Evolutionary conservation across 2,329 filamentous ascomycete genomes (phyloP), one percentile per base, ranked within the genome.

Genomic region (Aspergillus chevalieri): DNA sequence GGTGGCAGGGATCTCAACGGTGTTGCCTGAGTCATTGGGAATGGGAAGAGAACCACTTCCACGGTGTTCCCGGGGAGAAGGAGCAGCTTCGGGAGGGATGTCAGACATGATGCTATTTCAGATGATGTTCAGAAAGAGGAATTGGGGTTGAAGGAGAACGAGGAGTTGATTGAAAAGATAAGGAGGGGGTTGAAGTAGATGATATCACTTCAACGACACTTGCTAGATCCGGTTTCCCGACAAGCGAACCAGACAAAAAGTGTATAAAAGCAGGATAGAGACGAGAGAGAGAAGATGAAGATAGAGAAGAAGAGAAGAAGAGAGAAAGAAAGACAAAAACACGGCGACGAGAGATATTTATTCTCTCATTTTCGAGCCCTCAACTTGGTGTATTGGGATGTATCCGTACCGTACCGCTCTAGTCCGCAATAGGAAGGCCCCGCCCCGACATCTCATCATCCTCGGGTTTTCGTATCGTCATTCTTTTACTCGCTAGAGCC

Each of bases 1-100:
- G 48, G 83, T 80, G 21, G 85, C 84, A 38, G 85, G 85, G 43
- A 89, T 77, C 71, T 89, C 85, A 61, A 89, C 80, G 41, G 82
- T 74, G 47, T 76, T 77, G 52, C 75, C 69, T 34, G 57, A 57
- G 22, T 75, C 74, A 39, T 69, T 69, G 28, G 78, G 77, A 49
- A 70, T 71, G 54, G 62, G 62, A 52, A 71, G 67, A 50, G 63
- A 53, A 56, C 59, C 57, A 24, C 60, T 62, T 50, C 55, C 53
- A 46, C 61, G 63, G 15, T 49, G 43, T 43, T 65, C 59, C 54
- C 61, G 52, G 47, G 65, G 57, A 36, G 65, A 63, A 28, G 61
- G 52, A 42, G 55, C 50, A 44, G 69, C 55, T 28, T 76, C 65
- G 39, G 72, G 71, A 48, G 65, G 72, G 54, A 81, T 73, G 58